Base-by-base conservation (phyloP, 1,139 yeast genomes). In the Diutina siamensis region DNA sequence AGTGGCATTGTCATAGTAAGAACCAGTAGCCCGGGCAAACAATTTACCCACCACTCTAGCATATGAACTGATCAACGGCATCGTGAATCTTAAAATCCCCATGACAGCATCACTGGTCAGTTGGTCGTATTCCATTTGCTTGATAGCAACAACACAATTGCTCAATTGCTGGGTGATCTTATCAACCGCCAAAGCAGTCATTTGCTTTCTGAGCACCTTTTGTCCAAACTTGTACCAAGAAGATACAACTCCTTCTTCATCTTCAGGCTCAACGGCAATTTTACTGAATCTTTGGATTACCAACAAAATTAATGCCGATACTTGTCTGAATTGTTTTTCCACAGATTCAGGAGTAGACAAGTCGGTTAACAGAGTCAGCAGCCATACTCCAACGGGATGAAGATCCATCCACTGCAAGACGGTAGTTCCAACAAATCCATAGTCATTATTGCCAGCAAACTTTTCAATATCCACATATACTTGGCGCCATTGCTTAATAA, bases 271-370 rank as follows among this genome's bases (percentile, higher is more conserved):
- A 1, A 53, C 53, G 44, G 58, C 65, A 41, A 65, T 59, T 32
- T 64, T 63, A 13, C 77, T 57, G 2, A 63, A 58, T 50, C 76
- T 74, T 62, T 88, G 97, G 51, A 83, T 74, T 0, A 83, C 71
- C 40, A 88, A 69, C 48, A 88, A 63, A 28, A 86, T 71, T 2
- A 83, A 71, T 28, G 76, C 75, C n/a, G 80, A 69, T 5, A 84
- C 57, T 17, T 70, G 68, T 49, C 83, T 68, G 50, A 78, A 67
- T 2, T 62, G 54, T 7, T 49, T 46, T 52, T 82, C 87, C 44
- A 78, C 56, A 8, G 62, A 68, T 41, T 65, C 68, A 3, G 74
- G 52, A 0, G 62, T 49, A 5, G 50, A 50, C 3, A 55, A 28
- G 4, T 48, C 35, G 8, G 53, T 1, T 18, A 62, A 46, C 1